Base-by-base conservation (phyloP, 2,329 filamentous ascomycete genomes). In the Neobulgaria alba region DNA sequence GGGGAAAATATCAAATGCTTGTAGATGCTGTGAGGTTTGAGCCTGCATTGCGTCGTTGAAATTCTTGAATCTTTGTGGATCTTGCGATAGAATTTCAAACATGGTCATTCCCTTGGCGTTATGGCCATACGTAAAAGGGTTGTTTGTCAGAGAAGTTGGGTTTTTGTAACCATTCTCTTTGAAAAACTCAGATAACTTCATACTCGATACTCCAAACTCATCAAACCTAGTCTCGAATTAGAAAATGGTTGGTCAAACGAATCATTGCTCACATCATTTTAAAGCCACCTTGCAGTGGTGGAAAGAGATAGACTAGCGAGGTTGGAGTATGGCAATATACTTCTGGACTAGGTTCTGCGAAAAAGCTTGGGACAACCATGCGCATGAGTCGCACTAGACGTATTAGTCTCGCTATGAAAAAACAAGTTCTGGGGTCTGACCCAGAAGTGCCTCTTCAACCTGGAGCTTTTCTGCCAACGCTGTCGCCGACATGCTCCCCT, bases 391-490 rank as follows among this genome's bases (percentile, higher is more conserved):
- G n/a, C n/a, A n/a, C n/a, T n/a, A n/a, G n/a, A n/a, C n/a, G n/a
- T n/a, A n/a, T n/a, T n/a, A n/a, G n/a, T n/a, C n/a, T n/a, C n/a
- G n/a, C n/a, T n/a, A n/a, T n/a, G n/a, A n/a, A n/a, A n/a, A n/a
- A n/a, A n/a, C n/a, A n/a, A n/a, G n/a, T n/a, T n/a, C n/a, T 10
- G 10, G 5, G 32, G 8, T 29, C 39, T 18, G 14, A 50, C 48
- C 43, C 16, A 50, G 45, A 10, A 41, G 38, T 23, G 43, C 42
- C 34, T 50, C 46, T 17, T 50, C 48, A 17, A 42, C 41, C 26
- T 43, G 41, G n/a, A 50, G 31, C 26, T 43, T 38, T 19, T 29
- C 23, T 26, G 48, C 45, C 18, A 50, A 37, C 10, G 48, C 45
- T 12, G 45, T 43, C 1, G 47, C 37, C 17, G 36, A 43, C 29